Evolutionary conservation across 768 basidiomycete species (phyloP), one percentile per base, ranked within the genome.

Genomic region (Xanthoconium purpureum): DNA sequence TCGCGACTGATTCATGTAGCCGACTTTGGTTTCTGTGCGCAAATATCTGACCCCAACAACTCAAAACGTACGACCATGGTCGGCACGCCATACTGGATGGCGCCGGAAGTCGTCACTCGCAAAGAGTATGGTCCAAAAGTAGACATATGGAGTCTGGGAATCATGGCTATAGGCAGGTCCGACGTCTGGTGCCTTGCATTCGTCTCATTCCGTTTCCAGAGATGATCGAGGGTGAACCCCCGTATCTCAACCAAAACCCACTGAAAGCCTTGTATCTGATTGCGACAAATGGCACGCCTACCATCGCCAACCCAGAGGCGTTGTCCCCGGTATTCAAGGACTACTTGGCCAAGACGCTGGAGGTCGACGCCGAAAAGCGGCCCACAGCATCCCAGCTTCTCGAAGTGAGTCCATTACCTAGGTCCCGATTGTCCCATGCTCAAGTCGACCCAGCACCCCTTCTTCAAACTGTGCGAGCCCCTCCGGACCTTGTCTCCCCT

Each of bases 51-150:
- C 63, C 81, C 84, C n/a, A 85, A 85, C 10, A 85, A 89, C 60
- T 85, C 93, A 5, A 97, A 97, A 75, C 87, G 95, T 29, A 96
- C 94, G 36, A 97, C 95, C 36, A 98, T 98, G 95, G 94, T 98
- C 48, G 95, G 95, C 3, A 97, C 95, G 1, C 95, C 95, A 1
- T 98, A 98, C 71, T 98, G 95, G 95, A 97, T 98, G 95, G 95
- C 95, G 0, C 95, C 95, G 0, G 95, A 98, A 71, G 95, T 98
- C 47, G 95, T 97, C 61, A 98, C 94, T 28, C 85, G 94, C 52
- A 97, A 97, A 72, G 95, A 97, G 74, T 97, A 97, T 71, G 95
- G 95, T 0, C 91, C 95, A 14, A 98, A 98, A 70, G 95, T 98
- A n/a, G 95, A 97, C 66, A 93, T 98, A 55, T 97, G 95, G 94